Percentiles rank a stretch among this genome's conserved stretches.
These are phyloP conservation scores for Termitomyces sp. DNA, from an alignment of 768 basidiomycete genomes.

Conservation along the genomic window DNA sequence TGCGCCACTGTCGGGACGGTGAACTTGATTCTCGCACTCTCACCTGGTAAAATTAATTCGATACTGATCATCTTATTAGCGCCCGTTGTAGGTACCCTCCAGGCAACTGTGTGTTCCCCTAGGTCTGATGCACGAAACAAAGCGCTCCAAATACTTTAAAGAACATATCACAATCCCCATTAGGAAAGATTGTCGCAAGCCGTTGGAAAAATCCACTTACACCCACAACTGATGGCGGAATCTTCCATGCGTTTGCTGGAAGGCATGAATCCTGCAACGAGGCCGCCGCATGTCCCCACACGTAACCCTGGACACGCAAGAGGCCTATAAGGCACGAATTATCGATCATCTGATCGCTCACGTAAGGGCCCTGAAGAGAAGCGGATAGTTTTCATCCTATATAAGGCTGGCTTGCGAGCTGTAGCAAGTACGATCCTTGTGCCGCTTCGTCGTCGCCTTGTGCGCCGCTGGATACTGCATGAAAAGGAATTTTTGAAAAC, in stretches of 20 bases:
- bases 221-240: background rate
- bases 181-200: background rate
- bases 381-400: background rate
- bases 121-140: background rate
- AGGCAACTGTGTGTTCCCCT: background rate
- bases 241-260: background rate
- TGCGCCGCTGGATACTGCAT: background rate
- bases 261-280: background rate
- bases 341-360: conserved; percentile 5
- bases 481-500: background rate
- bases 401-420: background rate
- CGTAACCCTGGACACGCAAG: background rate
- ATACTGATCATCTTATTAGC: background rate
- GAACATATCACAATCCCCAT: background rate
- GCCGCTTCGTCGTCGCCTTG: background rate
- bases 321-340: background rate
- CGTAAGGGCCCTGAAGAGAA: conserved; percentile 1
- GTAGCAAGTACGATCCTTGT: background rate
- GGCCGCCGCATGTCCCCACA: background rate
- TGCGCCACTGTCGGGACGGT: background rate
- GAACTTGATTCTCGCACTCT: background rate
- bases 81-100: background rate
- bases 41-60: background rate
- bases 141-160: background rate
- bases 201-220: background rate